Base-by-base conservation (phyloP, 352 stramenopile genomes). In the Halophytophthora batemanensis region DNA sequence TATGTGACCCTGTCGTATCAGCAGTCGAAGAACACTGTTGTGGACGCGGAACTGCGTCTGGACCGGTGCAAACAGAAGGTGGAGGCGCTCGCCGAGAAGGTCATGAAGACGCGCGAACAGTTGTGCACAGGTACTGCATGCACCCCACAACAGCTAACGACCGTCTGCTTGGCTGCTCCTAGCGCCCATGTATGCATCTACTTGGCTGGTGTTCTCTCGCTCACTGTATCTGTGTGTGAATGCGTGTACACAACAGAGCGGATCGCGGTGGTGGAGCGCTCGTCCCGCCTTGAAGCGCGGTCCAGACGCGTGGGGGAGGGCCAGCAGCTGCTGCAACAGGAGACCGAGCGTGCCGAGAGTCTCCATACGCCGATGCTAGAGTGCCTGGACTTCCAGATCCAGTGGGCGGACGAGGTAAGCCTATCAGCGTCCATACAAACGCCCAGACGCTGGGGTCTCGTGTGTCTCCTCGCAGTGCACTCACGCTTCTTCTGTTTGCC, bases 101-200 rank as follows among this genome's bases (percentile, higher is more conserved):
- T 90, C 41, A 87, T 90, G 65, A 84, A 81, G 54, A 81, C 73
- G 8, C 64, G 80, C 36, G 77, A 90, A 50, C 48, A 76, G 49
- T 69, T 90, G 21, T 90, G 80, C 62, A 74, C 63, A n/a, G 72
- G 72, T 82, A 42, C 14, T 21, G 21, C n/a, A n/a, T n/a, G n/a
- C n/a, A n/a, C n/a, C n/a, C n/a, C n/a, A n/a, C n/a, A n/a, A n/a
- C n/a, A 31, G 10, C 25, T 12, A 33, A 48, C 22, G 38, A 39
- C 38, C 7, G 19, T 6, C 11, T 21, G 33, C 5, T 63, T 5
- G 23, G 23, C 28, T 56, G 15, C 25, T 31, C 4, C 4, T 31
- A 8, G 25, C 25, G 25, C 25, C 25, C 25, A 31, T 8, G 25
- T 8, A 8, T 10, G 25, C 25, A 4, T 31, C 25, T 31, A n/a